Evolutionary conservation across 1,284 basidiomycete species (phyloP).

Genomic region (Golubevia sp.): DNA sequence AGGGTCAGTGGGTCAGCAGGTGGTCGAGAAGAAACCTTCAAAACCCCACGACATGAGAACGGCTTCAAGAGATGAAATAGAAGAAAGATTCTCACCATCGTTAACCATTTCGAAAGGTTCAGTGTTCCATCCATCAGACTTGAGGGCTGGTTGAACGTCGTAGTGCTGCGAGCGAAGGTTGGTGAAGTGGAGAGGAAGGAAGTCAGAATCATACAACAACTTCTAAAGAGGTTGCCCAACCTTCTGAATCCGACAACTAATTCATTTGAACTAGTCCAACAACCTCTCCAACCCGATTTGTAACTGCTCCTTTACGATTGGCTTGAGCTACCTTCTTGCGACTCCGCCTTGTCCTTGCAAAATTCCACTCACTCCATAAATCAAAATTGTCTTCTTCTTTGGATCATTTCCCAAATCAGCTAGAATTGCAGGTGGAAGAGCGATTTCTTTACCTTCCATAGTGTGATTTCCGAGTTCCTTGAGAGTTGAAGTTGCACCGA

Average conservation of each 20-base stretch:
- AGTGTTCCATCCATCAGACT: conserved; percentile 79
- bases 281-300: background rate
- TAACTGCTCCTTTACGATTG: too few species aligned
- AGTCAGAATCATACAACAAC: background rate
- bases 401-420: conserved; percentile 75
- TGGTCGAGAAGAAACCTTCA: too few species aligned
- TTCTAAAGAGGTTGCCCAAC: too few species aligned
- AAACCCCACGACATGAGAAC: too few species aligned
- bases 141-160: conserved; percentile 65
- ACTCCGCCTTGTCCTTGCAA: background rate
- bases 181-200: background rate
- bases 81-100: conserved; percentile 71
- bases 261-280: background rate
- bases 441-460: conserved; percentile 77
- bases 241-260: background rate
- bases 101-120: conserved; percentile 84
- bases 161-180: conserved; percentile 40
- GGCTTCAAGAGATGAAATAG: background rate
- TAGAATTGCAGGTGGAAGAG: conserved; percentile 85
- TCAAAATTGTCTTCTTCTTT: conserved; percentile 83
- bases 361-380: conserved; percentile 70
- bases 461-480: conserved; percentile 71
- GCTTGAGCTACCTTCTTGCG: too few species aligned
- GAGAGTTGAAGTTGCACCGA: conserved; percentile 47
- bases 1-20: conserved; percentile 87